These are phyloP conservation scores for Dissophora globulifera DNA, from an alignment of 192 early-diverging fungal species.

Conservation along the genomic window DNA sequence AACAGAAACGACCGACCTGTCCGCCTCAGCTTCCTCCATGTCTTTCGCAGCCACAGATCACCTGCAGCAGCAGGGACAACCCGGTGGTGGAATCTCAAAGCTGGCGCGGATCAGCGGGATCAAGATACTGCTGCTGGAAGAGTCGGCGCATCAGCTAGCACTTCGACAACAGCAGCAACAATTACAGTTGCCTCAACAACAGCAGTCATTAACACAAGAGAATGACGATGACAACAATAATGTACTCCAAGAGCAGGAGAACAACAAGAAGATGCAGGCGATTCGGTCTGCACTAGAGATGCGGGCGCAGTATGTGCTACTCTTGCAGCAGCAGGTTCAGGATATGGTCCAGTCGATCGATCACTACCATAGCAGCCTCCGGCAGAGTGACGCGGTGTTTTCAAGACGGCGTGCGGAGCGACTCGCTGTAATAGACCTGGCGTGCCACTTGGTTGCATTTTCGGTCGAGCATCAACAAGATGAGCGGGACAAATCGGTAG, in stretches of 20 bases:
- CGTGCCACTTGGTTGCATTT: slow-evolving; percentile 37
- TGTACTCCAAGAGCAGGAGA: too few species aligned
- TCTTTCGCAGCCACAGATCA: background rate
- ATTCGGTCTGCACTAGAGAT: slow-evolving; percentile 8
- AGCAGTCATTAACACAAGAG: too few species aligned
- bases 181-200: too few species aligned
- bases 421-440: slow-evolving; percentile 14
- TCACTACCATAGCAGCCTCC: background rate
- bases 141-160: slow-evolving; percentile 14
- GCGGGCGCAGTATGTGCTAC: slow-evolving; percentile 20
- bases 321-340: slow-evolving; percentile 46
- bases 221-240: too few species aligned
- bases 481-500: too few species aligned
- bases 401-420: slow-evolving; percentile 8
- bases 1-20: background rate
- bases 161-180: slow-evolving; percentile 4
- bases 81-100: slow-evolving; percentile 14
- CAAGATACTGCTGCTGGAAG: slow-evolving; percentile 31
- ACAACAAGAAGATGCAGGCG: background rate
- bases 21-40: too few species aligned
- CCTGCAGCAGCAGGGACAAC: background rate
- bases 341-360: slow-evolving; percentile 39
- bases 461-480: slow-evolving; percentile 20
- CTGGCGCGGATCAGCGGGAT: slow-evolving; percentile 35
- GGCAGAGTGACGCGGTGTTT: background rate